Evolutionary conservation across 306 rosid species (phyloP).

Genomic region (Neltuma alba): DNA sequence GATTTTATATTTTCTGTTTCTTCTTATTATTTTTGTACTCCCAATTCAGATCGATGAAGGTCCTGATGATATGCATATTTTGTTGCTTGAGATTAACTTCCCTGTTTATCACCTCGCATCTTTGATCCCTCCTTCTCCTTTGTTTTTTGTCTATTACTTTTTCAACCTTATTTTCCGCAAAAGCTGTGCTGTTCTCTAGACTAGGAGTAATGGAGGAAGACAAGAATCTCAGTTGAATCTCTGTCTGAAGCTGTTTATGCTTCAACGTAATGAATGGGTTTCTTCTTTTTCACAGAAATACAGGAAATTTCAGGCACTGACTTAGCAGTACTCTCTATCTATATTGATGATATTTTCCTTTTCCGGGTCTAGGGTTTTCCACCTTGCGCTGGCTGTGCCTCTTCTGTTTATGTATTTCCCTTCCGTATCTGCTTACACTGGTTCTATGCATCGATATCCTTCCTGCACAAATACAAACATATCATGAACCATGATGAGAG

Average conservation of each 20-base stretch:
- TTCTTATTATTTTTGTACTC: conserved; percentile 27
- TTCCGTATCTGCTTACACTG: background rate
- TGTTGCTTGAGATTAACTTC: background rate
- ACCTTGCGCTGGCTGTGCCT: background rate
- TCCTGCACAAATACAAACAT: background rate
- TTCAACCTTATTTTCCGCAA: conserved; percentile 8
- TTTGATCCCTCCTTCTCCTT: background rate
- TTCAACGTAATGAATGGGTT: conserved; percentile 20
- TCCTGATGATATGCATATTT: conserved; percentile 13
- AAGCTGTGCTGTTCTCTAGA: conserved; percentile 8
- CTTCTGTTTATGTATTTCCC: background rate
- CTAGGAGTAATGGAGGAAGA: conserved; percentile 9
- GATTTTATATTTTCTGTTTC: background rate
- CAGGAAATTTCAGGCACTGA: background rate
- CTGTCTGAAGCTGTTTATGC: background rate
- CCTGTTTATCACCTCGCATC: background rate
- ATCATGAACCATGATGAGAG: background rate
- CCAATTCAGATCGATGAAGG: conserved; percentile 19
- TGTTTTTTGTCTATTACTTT: background rate
- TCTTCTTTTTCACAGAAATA: conserved; percentile 15
- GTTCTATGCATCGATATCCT: background rate
- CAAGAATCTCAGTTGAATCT: background rate
- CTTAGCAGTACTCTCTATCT: background rate
- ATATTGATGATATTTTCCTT: background rate
- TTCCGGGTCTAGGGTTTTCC: background rate